Evolutionary conservation across 768 basidiomycete species (phyloP), one percentile per base, ranked within the genome.

Genomic region (Suillus clintonianus): DNA sequence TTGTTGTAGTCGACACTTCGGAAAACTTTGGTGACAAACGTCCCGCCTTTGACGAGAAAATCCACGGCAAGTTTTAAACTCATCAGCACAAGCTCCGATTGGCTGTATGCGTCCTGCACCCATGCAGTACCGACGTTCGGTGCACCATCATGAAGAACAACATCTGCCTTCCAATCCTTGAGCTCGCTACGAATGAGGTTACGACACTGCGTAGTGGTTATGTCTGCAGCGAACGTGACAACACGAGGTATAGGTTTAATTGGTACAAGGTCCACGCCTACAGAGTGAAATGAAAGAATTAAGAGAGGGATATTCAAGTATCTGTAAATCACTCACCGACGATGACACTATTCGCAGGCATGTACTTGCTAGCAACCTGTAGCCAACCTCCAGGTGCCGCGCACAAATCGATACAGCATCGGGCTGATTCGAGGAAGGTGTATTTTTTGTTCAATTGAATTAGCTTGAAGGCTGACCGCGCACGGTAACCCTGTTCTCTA

Each of bases 331-430:
- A 78, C 89, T 72, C 68, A 88, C 96, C 96, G 71, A 97, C 85
- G 71, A 97, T 97, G 62, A 97, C 80, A 71, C 92, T 94, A 70
- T 94, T 96, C 50, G 86, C 81, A 1, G 96, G 95, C 95, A 97
- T 97, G 75, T 95, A 94, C 79, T 97, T 98, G 83, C 89, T 93
- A 36, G 96, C 96, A 19, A 99, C 97, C 76, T 99, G 97, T 10
- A 99, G 83, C 97, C 97, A 99, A 72, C 97, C 97, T 69, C 97
- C 97, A 7, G 97, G 97, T 5, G 97, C 97, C 39, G 97, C 97
- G 77, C 97, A 99, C 37, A 99, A 84, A 85, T 99, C 97, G 70
- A 99, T 96, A 48, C 91, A 93, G 77, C 97, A 98, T 84, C 88
- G 83, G 62, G 95, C 91, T 36, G 86, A 82, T 70, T 95, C 92